These are phyloP conservation scores for Blastocystis hominis DNA, from an alignment of 352 stramenopile genomes.

Conservation along the genomic window DNA sequence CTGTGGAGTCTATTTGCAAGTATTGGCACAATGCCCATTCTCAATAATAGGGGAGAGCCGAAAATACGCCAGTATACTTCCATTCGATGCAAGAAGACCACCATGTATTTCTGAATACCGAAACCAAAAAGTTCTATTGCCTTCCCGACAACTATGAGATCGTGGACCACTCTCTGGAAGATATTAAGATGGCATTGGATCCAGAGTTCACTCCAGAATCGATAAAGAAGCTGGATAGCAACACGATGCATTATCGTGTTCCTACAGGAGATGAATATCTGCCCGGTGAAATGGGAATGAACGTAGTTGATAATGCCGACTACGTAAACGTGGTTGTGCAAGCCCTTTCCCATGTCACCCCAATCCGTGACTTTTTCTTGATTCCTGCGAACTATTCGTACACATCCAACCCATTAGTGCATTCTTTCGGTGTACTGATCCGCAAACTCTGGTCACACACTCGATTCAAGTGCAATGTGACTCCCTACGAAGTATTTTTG, in stretches of 20 bases:
- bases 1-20: slow-evolving; percentile 94
- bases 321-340: slow-evolving; percentile 93
- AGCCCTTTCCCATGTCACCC: slow-evolving; percentile 82
- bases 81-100: slow-evolving; percentile 88
- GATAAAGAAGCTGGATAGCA: slow-evolving; percentile 78
- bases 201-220: slow-evolving; percentile 74
- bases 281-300: slow-evolving; percentile 89
- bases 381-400: slow-evolving; percentile 62
- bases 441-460: slow-evolving; percentile 91
- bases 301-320: slow-evolving; percentile 93
- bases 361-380: slow-evolving; percentile 90
- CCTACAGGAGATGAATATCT: slow-evolving; percentile 90
- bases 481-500: slow-evolving; percentile 78
- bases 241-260: slow-evolving; percentile 80
- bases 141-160: slow-evolving; percentile 97
- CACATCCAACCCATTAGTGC: slow-evolving; percentile 66
- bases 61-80: slow-evolving; percentile 85
- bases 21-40: neutral
- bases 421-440: slow-evolving; percentile 85
- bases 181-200: slow-evolving; percentile 83
- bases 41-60: slow-evolving; percentile 68
- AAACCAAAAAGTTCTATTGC: slow-evolving; percentile 81
- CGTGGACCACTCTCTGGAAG: slow-evolving; percentile 80
- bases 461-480: slow-evolving; percentile 94
- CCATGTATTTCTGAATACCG: slow-evolving; percentile 92